Conservation (phyloP, 768 basidiomycete species). For the Agaricus subrufescens region DNA sequence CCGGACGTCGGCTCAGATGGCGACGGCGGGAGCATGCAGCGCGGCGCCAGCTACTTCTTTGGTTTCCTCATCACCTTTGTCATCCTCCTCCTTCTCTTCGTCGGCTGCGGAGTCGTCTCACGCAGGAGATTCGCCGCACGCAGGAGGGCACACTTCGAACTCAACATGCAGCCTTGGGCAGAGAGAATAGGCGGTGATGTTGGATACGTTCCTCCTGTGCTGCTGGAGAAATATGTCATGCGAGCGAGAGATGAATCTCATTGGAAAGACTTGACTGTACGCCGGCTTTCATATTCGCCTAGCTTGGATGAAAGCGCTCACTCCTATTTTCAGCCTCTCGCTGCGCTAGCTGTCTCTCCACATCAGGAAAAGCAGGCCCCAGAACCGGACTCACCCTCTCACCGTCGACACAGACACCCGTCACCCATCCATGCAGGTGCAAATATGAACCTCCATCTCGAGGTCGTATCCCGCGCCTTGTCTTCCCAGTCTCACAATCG, state of each 20-base stretch:
- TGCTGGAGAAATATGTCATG: background rate
- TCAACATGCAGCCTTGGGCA: conserved; percentile 14
- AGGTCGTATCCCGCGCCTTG: background rate
- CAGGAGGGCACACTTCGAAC: conserved; percentile 17
- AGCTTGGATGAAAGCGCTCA: background rate
- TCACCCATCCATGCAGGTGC: background rate
- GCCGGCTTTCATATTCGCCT: background rate
- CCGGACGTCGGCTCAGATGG: background rate
- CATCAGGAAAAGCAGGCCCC: background rate
- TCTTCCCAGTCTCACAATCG: background rate
- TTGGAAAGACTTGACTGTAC: conserved; percentile 9
- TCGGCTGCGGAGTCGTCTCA: conserved; percentile 46
- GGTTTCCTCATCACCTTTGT: conserved; percentile 49
- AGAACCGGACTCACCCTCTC: background rate
- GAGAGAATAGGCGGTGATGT: conserved; percentile 1
- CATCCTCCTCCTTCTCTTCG: conserved; percentile 43
- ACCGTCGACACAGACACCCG: background rate
- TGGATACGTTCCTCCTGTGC: conserved; percentile 2
- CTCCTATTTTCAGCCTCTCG: background rate
- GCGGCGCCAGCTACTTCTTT: conserved; percentile 44
- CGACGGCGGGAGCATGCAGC: conserved; percentile 12
- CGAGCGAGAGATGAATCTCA: background rate
- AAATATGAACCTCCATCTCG: background rate
- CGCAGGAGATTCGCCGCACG: conserved; percentile 32
- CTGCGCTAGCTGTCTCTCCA: conserved; percentile 1